A percentile compares a stretch with the other conserved stretches of the same genome.
Evolutionary conservation across 2,329 filamentous ascomycete genomes (phyloP).

Genomic region (Curvularia sp.): DNA sequence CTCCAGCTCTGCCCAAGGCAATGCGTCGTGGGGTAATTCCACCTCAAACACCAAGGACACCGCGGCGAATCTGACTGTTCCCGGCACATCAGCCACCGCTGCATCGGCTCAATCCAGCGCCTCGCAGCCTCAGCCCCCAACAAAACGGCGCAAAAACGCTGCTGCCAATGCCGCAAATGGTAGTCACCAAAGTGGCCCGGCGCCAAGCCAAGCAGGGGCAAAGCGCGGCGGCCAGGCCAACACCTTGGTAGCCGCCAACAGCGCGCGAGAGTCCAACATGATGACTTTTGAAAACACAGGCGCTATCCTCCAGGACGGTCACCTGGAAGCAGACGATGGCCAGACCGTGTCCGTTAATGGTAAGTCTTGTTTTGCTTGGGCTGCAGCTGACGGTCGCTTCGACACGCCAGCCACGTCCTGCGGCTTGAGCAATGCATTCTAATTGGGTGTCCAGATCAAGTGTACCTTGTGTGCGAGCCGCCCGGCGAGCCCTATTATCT

Average conservation of each 20-base stretch:
- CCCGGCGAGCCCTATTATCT: constrained; percentile 98
- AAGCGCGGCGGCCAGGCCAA: constrained; percentile 40
- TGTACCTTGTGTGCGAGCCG: constrained; percentile 96
- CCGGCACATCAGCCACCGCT: constrained; percentile 66
- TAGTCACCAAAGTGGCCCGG: constrained; percentile 46
- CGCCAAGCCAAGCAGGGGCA: constrained; percentile 49
- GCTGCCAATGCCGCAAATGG: constrained; percentile 46
- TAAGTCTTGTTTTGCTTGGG: constrained; percentile 54
- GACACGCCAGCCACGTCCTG: constrained; percentile 41
- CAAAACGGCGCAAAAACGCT: constrained; percentile 86
- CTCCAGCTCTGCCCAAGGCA: constrained; percentile 50
- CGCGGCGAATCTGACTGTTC: constrained; percentile 52
- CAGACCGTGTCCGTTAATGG: constrained; percentile 84
- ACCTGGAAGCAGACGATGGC: constrained; percentile 88
- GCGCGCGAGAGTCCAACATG: constrained; percentile 76
- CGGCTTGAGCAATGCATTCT: constrained; percentile 42
- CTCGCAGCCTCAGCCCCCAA: constrained; percentile 36
- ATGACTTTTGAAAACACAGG: constrained; percentile 81
- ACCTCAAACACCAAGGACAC: constrained; percentile 46
- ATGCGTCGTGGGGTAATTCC: constrained; percentile 48
- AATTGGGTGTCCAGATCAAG: constrained; percentile 68
- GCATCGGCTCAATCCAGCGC: constrained; percentile 50
- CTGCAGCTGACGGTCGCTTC: constrained; percentile 33
- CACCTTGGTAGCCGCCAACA: constrained; percentile 50
- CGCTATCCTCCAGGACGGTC: constrained; percentile 73